phyloP scores from a whole-genome alignment of 2,329 filamentous ascomycete genomes.

The Didymosphaeria variabile region DNA sequence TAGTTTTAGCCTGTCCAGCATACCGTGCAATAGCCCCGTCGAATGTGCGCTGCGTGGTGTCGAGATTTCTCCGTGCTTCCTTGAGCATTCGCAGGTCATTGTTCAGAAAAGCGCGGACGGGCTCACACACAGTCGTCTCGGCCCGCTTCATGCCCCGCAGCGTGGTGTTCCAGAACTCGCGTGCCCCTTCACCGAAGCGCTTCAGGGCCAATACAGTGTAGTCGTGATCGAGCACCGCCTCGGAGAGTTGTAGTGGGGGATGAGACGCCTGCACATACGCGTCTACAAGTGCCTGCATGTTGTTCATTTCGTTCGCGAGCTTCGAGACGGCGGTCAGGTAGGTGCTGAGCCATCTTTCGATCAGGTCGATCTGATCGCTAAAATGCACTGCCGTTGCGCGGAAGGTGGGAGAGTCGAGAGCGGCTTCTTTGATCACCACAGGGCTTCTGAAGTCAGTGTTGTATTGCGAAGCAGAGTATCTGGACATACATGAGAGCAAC shows the following conservation, averaged over 20 bases:
- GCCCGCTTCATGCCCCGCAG: conserved; percentile 78
- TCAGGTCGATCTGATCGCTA: conserved; percentile 85
- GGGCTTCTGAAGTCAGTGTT: conserved; percentile 60
- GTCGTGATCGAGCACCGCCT: conserved; percentile 91
- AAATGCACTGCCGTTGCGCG: conserved; percentile 88
- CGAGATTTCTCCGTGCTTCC: conserved; percentile 78
- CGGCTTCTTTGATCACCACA: conserved; percentile 90
- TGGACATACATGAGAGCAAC: conserved; percentile 53
- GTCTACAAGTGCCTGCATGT: conserved; percentile 82
- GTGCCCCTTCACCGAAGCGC: conserved; percentile 82
- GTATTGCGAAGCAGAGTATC: background rate
- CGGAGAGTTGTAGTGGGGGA: conserved; percentile 77
- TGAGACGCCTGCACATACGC: conserved; percentile 77
- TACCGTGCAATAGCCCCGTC: conserved; percentile 85
- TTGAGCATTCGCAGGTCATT: conserved; percentile 87
- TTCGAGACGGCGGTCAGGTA: conserved; percentile 71
- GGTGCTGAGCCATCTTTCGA: conserved; percentile 90
- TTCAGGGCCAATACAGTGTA: conserved; percentile 90
- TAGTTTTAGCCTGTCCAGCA: conserved; percentile 85
- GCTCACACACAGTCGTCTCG: conserved; percentile 80
- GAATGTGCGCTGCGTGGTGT: conserved; percentile 82
- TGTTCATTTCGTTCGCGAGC: conserved; percentile 71
- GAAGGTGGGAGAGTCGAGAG: conserved; percentile 95
- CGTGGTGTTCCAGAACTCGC: conserved; percentile 85
- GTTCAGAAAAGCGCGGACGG: conserved; percentile 78